Evolutionary conservation across 2,329 filamentous ascomycete genomes (phyloP).

Genomic region (Paecilomyces niveus): DNA sequence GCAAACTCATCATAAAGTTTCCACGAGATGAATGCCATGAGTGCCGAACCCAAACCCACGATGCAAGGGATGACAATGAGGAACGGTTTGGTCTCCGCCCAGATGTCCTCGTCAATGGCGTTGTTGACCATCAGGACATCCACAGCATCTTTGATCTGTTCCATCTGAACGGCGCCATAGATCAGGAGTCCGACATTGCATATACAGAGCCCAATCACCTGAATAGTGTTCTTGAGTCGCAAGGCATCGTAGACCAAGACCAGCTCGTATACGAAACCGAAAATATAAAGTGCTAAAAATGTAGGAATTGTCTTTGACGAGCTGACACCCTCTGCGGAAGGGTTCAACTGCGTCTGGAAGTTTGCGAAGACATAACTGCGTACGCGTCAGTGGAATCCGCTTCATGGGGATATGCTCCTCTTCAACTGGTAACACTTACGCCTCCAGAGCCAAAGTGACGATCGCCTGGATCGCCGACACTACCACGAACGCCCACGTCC

Average conservation of each 20-base stretch:
- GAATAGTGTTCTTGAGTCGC: constrained; percentile 94
- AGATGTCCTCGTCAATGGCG: constrained; percentile 52
- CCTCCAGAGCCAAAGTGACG: constrained; percentile 75
- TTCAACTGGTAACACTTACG: constrained; percentile 50
- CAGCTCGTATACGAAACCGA: constrained; percentile 89
- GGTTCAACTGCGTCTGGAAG: constrained; percentile 58
- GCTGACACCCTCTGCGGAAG: constrained; percentile 33
- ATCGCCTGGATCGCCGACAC: constrained; percentile 69
- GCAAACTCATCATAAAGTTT: constrained; percentile 98
- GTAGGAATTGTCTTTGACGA: constrained; percentile 71
- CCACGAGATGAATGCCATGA: constrained; percentile 75
- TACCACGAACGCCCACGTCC: constrained; percentile 81
- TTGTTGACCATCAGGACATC: constrained; percentile 39
- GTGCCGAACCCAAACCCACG: constrained; percentile 65
- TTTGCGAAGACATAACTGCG: constrained; percentile 78
- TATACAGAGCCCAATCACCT: constrained; percentile 88
- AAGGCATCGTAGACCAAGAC: constrained; percentile 89
- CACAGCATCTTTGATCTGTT: constrained; percentile 77
- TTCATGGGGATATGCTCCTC: constrained; percentile 1
- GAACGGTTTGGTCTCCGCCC: constrained; percentile 63
- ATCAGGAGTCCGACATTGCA: constrained; percentile 88
- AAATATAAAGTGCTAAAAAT: constrained; percentile 93
- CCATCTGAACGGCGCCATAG: constrained; percentile 87
- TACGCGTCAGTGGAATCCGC: neutral
- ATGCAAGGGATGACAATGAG: constrained; percentile 80